Conservation (phyloP, 2,329 filamentous ascomycete species). For the Colletotrichum limetticola region DNA sequence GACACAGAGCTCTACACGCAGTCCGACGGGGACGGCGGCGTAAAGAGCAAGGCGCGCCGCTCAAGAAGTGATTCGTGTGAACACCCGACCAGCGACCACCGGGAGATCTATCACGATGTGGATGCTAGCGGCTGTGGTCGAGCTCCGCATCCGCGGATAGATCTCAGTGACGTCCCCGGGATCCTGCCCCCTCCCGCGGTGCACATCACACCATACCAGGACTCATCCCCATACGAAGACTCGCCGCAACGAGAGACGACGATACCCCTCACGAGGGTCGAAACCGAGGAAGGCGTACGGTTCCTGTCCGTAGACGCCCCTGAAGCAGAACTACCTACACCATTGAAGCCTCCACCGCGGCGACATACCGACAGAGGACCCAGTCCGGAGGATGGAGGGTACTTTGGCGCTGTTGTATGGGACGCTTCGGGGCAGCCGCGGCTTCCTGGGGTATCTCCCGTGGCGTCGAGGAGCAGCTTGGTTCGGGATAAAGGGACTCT, state of each 20-base stretch:
- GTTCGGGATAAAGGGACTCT: background rate
- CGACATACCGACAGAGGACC: background rate
- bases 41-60: background rate
- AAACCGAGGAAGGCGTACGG: slow-evolving; percentile 26
- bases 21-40: background rate
- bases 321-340: slow-evolving; percentile 10
- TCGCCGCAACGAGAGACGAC: background rate
- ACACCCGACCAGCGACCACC: background rate
- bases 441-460: background rate
- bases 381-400: background rate
- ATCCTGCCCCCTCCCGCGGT: background rate
- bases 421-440: background rate
- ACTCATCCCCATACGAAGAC: background rate
- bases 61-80: background rate
- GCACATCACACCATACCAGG: background rate
- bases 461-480: background rate
- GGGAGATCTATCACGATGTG: background rate
- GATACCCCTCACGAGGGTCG: slow-evolving; percentile 1
- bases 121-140: background rate
- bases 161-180: background rate
- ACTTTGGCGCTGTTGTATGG: slow-evolving; percentile 4
- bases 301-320: background rate
- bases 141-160: background rate
- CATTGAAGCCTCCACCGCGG: slow-evolving; percentile 15
- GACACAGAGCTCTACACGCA: slow-evolving; percentile 7